Evolutionary conservation across 352 stramenopile species (phyloP), one percentile per base, ranked within the genome.

Genomic region (Phytophthora cactorum): DNA sequence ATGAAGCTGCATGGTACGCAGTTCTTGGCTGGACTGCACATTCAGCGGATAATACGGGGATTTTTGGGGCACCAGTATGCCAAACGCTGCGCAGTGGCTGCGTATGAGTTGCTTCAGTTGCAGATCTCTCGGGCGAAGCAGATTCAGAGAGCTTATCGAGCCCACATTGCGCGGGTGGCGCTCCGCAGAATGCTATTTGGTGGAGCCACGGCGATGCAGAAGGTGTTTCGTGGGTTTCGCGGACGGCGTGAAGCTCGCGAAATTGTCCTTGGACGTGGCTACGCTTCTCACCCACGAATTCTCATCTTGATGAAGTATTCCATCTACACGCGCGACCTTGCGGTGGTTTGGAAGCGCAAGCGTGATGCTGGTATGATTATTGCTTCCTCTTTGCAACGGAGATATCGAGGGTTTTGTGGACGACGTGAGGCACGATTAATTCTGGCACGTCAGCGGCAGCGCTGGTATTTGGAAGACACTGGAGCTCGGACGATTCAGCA

Each of bases 271-370:
- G 9, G 31, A 7, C 75, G 63, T 9, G 70, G 76, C n/a, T 95
- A 89, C 53, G 41, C 52, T 1, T 50, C 17, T 2, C 31, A 68
- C 9, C 84, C 84, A 9, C 61, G 72, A n/a, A 77, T 91, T 38
- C 63, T 92, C 8, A 71, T 93, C 11, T 66, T 92, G 6, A 65
- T 60, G 50, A 38, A 62, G 5, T 50, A 68, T 41, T 80, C 80
- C 28, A 86, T 95, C 43, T 95, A 82, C 72, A 85, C 81, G 12
- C 74, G 72, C 0, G 63, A 74, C 10, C 56, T 95, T 5, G 84
- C 83, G 10, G 38, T 82, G 5, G 34, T 41, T 47, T 95, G 86
- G 86, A 89, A 90, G 55, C 58, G 12, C 27, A 88, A 87, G 31
- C 81, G 77, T 12, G 81, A 91, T 63, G 74, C 80, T 1, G 86